These are phyloP conservation scores for Moesziomyces aphidis DNA, from an alignment of 1,284 basidiomycete genomes.

Conservation along the genomic window DNA sequence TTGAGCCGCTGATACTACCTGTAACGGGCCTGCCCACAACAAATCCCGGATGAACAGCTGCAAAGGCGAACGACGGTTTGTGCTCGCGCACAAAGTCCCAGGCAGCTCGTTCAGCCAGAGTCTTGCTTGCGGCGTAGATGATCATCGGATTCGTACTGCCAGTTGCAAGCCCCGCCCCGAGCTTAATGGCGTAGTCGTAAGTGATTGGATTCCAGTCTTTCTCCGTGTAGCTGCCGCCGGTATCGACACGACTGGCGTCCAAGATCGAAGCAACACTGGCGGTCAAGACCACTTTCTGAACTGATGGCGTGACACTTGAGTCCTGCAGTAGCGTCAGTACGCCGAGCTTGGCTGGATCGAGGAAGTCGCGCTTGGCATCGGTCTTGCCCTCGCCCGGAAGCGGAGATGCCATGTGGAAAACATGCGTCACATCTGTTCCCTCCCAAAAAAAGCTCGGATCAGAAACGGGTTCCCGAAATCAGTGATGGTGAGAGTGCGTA, in stretches of 20 bases:
- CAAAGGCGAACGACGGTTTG: conserved; percentile 11
- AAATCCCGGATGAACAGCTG: conserved; percentile 11
- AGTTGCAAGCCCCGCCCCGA: neutral
- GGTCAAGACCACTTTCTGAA: conserved; percentile 9
- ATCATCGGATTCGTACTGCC: neutral
- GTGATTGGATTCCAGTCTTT: conserved; percentile 14
- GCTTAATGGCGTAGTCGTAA: conserved; percentile 1
- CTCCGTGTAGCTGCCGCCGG: conserved; percentile 1
- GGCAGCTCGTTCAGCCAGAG: conserved; percentile 26
- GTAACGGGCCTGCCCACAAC: neutral
- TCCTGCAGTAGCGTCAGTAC: conserved; percentile 5
- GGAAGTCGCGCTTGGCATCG: conserved; percentile 9
- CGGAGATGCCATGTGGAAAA: conserved; percentile 23
- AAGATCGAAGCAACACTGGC: conserved; percentile 2
- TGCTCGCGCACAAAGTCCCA: conserved; percentile 25
- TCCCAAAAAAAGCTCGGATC: too few species aligned
- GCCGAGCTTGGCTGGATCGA: conserved; percentile 11
- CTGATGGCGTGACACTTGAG: neutral
- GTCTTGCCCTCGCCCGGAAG: conserved; percentile 10
- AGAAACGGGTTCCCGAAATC: too few species aligned
- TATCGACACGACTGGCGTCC: neutral
- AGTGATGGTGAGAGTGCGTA: neutral
- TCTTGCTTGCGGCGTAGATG: conserved; percentile 23
- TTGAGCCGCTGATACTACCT: neutral
- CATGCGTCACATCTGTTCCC: conserved; percentile 4